Conservation (phyloP, 2,329 filamentous ascomycete genomes). For the Diaporthe caulivora region DNA sequence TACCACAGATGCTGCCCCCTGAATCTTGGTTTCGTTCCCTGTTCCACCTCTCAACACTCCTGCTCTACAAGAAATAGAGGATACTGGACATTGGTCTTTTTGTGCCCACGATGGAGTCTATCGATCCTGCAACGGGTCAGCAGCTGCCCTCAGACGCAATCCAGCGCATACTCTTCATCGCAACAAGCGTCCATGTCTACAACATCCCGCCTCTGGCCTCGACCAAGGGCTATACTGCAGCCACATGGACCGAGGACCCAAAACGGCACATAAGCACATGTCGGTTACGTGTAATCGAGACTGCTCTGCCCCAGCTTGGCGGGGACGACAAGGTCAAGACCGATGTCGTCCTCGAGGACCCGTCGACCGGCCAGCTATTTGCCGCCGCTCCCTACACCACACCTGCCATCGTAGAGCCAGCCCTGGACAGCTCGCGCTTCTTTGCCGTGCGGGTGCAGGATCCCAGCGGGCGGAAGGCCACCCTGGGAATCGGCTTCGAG, state of each 20-base stretch:
- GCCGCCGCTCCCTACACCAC: conserved; percentile 84
- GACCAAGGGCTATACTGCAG: conserved; percentile 83
- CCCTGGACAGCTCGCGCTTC: conserved; percentile 84
- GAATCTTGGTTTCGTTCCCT: background rate
- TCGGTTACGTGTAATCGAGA: conserved; percentile 83
- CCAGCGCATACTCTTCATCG: conserved; percentile 85
- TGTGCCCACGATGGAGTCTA: conserved; percentile 65
- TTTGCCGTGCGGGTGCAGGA: conserved; percentile 87
- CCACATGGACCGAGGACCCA: conserved; percentile 79
- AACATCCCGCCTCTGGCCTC: conserved; percentile 84
- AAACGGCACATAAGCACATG: conserved; percentile 87
- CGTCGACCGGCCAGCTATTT: conserved; percentile 79
- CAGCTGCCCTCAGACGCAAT: conserved; percentile 81
- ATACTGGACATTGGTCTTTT: background rate
- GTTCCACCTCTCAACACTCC: conserved; percentile 4
- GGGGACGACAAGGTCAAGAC: conserved; percentile 72
- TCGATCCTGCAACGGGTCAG: conserved; percentile 79
- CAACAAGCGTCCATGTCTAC: conserved; percentile 84
- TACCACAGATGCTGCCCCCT: background rate
- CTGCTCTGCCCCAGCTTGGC: conserved; percentile 64
- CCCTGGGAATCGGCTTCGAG: conserved; percentile 88
- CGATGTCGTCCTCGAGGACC: conserved; percentile 84
- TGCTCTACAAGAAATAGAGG: background rate
- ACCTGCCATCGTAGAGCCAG: conserved; percentile 77
- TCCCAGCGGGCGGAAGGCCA: conserved; percentile 79